Conservation (phyloP, 1,284 basidiomycete species). For the Ganoderma sp. region DNA sequence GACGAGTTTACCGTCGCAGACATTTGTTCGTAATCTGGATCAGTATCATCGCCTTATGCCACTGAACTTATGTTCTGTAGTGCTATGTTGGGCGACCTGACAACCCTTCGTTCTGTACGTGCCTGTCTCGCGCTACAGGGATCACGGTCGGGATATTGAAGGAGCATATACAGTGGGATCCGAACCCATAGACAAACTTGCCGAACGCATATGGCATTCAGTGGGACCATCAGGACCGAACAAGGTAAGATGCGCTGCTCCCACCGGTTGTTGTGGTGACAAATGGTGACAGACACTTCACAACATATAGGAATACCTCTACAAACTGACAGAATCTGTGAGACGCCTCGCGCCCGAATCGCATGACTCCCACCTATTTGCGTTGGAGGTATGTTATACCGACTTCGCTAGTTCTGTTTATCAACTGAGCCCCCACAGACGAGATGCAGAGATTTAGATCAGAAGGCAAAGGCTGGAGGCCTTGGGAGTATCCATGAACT, state of each 20-base stretch:
- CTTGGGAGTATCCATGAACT: not conserved
- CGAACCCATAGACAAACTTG: slow-evolving; percentile 71
- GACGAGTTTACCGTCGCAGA: slow-evolving; percentile 22
- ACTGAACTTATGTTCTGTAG: slow-evolving; percentile 37
- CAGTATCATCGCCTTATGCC: not conserved
- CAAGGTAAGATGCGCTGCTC: slow-evolving; percentile 55
- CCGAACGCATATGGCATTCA: slow-evolving; percentile 72
- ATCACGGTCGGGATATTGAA: not conserved
- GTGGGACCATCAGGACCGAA: slow-evolving; percentile 85
- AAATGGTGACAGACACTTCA: not conserved
- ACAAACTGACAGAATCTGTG: slow-evolving; percentile 71
- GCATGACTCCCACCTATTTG: slow-evolving; percentile 76
- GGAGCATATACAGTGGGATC: slow-evolving; percentile 64
- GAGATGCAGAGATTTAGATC: slow-evolving; percentile 41
- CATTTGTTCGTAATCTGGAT: slow-evolving; percentile 31
- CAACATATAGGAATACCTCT: slow-evolving; percentile 69
- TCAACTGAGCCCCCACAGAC: slow-evolving; percentile 30
- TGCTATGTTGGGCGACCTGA: slow-evolving; percentile 81
- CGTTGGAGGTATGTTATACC: slow-evolving; percentile 64
- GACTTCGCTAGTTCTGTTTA: not conserved
- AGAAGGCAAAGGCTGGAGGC: slow-evolving; percentile 11
- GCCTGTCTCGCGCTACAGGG: not conserved
- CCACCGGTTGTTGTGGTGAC: no score
- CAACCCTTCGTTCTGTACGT: slow-evolving; percentile 78
- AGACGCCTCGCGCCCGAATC: slow-evolving; percentile 75